Evolutionary conservation across 768 basidiomycete genomes (phyloP).

Genomic region (Lactarius quietus): DNA sequence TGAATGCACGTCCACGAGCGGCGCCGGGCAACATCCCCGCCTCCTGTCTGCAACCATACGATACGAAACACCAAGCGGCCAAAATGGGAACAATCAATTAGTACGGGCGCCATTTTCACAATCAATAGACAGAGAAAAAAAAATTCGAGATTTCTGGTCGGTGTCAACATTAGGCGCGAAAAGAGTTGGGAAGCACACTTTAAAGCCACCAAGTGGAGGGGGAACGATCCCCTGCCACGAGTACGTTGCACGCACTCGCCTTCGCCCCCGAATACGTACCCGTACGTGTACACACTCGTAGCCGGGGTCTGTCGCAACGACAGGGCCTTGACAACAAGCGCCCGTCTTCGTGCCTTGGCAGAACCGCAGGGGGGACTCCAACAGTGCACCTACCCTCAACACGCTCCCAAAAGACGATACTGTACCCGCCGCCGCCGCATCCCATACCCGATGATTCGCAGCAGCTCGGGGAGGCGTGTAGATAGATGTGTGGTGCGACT

Average conservation of each 20-base stretch:
- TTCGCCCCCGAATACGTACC: constrained; percentile 13
- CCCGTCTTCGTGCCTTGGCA: not conserved
- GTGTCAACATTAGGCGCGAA: not conserved
- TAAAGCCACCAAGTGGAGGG: not conserved
- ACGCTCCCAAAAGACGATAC: not conserved
- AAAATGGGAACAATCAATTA: not conserved
- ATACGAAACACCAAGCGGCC: not conserved
- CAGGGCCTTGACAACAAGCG: constrained; percentile 3
- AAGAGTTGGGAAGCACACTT: too few relatives aligned
- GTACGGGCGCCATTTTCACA: too few relatives aligned
- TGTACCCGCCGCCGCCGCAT: not conserved
- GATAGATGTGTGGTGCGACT: too few relatives aligned
- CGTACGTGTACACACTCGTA: not conserved
- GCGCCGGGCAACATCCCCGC: not conserved
- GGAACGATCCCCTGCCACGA: not conserved
- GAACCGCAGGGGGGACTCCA: constrained; percentile 7
- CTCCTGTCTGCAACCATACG: not conserved
- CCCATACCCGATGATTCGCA: too few relatives aligned
- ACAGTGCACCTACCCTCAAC: too few relatives aligned
- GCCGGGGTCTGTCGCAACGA: constrained; percentile 1
- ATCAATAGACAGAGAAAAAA: not conserved
- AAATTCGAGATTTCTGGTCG: not conserved
- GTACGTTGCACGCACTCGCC: not conserved
- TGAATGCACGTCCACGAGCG: not conserved
- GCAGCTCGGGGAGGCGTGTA: too few relatives aligned